Base-by-base conservation (phyloP, 371 early-diverging fungal genomes). In the Apophysomyces trapeziformis region DNA sequence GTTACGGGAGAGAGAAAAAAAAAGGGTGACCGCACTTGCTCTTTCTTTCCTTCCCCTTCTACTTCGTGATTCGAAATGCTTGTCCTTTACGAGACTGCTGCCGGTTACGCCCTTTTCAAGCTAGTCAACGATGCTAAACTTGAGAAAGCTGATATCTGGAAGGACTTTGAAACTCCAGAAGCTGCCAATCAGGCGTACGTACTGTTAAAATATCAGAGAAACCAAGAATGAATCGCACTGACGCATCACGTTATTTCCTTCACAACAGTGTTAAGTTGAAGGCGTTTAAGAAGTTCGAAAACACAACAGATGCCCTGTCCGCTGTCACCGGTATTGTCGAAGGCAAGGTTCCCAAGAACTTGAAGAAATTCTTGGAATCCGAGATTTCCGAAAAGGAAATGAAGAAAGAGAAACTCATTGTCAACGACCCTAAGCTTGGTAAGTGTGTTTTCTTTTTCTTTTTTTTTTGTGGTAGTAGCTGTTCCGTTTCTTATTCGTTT, bases 401-500 rank as follows among this genome's bases (percentile, higher is more conserved):
- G 83, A 88, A 92, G 82, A 93, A 95, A 84, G 96, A 97, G 79
- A 87, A 87, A 67, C 89, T 98, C 65, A 87, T 90, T 57, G 95
- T 98, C 64, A 92, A 92, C 66, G 98, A 98, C 76, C 83, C 92
- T 65, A 98, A 98, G 90, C 92, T 98, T 62, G 98, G 96, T 89
- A 86, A 61, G 68, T 66, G 68, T 26, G 32, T 56, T 16, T 38
- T 16, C 39, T 26, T 54, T 41, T 14, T 39, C 13, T 12, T 35
- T 12, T 35, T 47, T 11, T 26, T 11, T 37, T 12, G 1, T 41
- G 8, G 41, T 2, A 11, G 41, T 41, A 21, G 21, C 7, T 9
- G 45, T 21, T 41, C 39, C 68, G 9, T 5, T 54, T 58, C 35
- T 39, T 5, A 44, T 14, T 44, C 21, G 38, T 9, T 71, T 46